Base-by-base conservation (phyloP, 371 early-diverging fungal species). In the Mortierella sp. region DNA sequence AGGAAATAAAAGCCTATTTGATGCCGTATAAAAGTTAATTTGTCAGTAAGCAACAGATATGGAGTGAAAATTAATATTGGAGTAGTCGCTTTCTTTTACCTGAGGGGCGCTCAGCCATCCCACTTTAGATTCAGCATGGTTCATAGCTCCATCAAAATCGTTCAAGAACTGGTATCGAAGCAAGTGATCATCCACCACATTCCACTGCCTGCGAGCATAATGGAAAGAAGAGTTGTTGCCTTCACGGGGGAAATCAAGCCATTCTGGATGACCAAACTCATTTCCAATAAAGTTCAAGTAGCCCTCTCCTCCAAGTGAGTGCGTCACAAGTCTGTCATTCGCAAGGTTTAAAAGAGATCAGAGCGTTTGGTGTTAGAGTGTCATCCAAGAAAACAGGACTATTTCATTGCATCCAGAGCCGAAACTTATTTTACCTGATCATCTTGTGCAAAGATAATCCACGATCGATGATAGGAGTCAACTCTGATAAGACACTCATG, bases 251-350 rank as follows among this genome's bases (percentile, higher is more conserved):
- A 98, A 98, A 84, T 98, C 98, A 22, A 98, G 91, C 98, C 98
- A 98, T 84, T 98, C 98, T 15, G 98, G 98, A 72, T 98, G 98
- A 0, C 98, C 98, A 87, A 98, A 98, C 77, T 97, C 97, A 79
- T 97, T 98, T 54, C 98, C 98, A 82, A 96, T 96, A 74, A 98
- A 98, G 69, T 93, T 97, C 56, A 98, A 85, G 79, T 97, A 98
- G 1, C 97, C 98, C 85, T 97, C 97, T 37, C 98, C 98, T 32
- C 96, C 97, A 35, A 98, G 86, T 0, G 87, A 94, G 71, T 93
- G 93, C 0, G 97, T 96, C 3, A 98, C 75, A 57, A 97, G 85
- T 23, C 88, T 85, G 66, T 29, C 8, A 47, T 47, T n/a, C n/a
- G n/a, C n/a, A n/a, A n/a, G n/a, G n/a, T n/a, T n/a, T n/a, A n/a